Percentiles rank a stretch among this genome's conserved stretches.
These are phyloP conservation scores for Tilletia walkeri DNA, from an alignment of 1,284 basidiomycete species.

Conservation along the genomic window DNA sequence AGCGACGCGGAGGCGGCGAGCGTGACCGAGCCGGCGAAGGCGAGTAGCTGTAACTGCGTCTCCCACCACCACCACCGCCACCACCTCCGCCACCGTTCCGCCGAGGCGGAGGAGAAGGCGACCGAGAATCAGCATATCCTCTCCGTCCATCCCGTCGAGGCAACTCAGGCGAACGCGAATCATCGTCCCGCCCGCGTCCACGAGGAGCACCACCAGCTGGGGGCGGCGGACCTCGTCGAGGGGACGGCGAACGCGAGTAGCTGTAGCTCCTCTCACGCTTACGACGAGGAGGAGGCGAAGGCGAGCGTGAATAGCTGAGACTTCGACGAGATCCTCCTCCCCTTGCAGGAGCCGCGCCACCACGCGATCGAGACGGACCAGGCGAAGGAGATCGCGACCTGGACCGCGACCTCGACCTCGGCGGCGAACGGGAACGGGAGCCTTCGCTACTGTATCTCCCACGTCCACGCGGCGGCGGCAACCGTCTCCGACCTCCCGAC, in stretches of 20 bases:
- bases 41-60: neutral
- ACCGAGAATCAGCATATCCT: neutral
- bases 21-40: neutral
- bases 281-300: conserved; percentile 20
- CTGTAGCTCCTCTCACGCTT: neutral
- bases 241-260: conserved; percentile 6
- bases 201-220: too few species aligned
- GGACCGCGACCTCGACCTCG: conserved; percentile 25
- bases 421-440: conserved; percentile 4
- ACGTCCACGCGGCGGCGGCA: conserved; percentile 7
- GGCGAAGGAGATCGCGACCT: conserved; percentile 17
- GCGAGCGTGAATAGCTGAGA: conserved; percentile 16
- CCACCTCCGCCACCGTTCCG: neutral
- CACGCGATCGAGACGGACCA: conserved; percentile 42
- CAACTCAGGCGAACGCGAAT: neutral
- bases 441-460: conserved; percentile 2
- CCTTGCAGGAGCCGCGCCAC: conserved; percentile 12
- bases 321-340: neutral
- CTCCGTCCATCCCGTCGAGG: neutral
- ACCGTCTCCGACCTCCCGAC: conserved; percentile 8
- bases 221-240: neutral
- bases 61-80: neutral
- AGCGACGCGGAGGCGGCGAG: conserved; percentile 10
- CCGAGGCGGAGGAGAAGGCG: conserved; percentile 3
- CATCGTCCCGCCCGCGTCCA: too few species aligned